A percentile compares a stretch with the other conserved stretches of the same genome.
Evolutionary conservation across 352 stramenopile genomes (phyloP).

Genomic region (Phytophthora brassicae): DNA sequence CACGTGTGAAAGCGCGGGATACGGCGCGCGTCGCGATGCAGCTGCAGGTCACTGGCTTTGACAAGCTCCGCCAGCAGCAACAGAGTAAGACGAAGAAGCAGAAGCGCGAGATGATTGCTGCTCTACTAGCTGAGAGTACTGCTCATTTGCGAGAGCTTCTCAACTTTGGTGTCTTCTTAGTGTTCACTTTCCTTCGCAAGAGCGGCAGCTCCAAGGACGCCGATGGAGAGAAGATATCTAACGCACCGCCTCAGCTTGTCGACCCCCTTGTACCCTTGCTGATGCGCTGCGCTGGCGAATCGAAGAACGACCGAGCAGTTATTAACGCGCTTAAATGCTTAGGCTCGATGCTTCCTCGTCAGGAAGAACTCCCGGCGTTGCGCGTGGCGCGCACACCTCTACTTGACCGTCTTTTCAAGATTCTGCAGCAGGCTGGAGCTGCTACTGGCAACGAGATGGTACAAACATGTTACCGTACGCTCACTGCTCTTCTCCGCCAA

Average conservation of each 20-base stretch:
- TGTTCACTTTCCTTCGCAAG: conserved; percentile 70
- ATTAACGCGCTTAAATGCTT: conserved; percentile 94
- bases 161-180: conserved; percentile 81
- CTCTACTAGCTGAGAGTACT: conserved; percentile 40
- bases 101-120: conserved; percentile 37
- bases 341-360: conserved; percentile 78
- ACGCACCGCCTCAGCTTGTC: conserved; percentile 60
- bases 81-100: conserved; percentile 47
- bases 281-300: conserved; percentile 89
- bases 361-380: conserved; percentile 89
- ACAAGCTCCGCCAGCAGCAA: conserved; percentile 56
- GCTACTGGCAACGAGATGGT: conserved; percentile 95
- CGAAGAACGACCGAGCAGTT: conserved; percentile 91
- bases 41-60: conserved; percentile 77
- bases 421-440: conserved; percentile 84
- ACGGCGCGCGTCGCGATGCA: conserved; percentile 63
- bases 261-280: conserved; percentile 93
- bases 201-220: conserved; percentile 28
- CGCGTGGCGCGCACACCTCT: conserved; percentile 75
- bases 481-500: conserved; percentile 88
- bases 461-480: conserved; percentile 93
- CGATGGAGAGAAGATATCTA: conserved; percentile 18
- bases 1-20: conserved; percentile 53
- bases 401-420: conserved; percentile 92
- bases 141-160: conserved; percentile 80